Evolutionary conservation across 192 early-diverging fungal species (phyloP), one percentile per base, ranked within the genome.

Genomic region (Dissophora globulifera): DNA sequence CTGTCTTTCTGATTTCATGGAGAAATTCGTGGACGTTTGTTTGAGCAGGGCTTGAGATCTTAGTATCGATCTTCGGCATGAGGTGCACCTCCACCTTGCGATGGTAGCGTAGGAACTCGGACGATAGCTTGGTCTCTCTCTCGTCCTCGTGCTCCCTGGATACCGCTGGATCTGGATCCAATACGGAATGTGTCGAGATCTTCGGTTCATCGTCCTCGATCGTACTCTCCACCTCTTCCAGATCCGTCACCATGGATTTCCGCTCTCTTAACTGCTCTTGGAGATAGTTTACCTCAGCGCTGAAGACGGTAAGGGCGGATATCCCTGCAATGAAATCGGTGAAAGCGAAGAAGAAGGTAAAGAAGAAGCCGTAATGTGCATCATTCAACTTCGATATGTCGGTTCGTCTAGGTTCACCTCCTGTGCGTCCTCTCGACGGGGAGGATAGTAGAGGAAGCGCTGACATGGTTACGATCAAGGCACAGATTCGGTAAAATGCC

Each of bases 381-480:
- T 26, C 29, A 15, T 50, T 31, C 51, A 53, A 31, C 17, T 53
- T 53, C 33, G 51, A 29, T 4, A 33, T 53, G 51, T 32, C 27
- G 54, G 54, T 56, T 56, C 54, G 42, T 42, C 9, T n/a, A 56
- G 23, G 40, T 42, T 42, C 54, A 42, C 33, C 54, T 8, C 54
- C 54, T 42, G 12, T 42, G 25, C 54, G 20, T 56, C 54, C 40
- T 26, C 40, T 42, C 33, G 54, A 56, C 54, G 54, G 54, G 23
- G 54, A 40, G 54, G 54, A 56, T 42, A 40, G 54, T 56, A 42
- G 40, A 26, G 54, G 32, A 20, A 16, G 10, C 26, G 54, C 38
- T 27, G 38, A 56, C 17, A 16, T 56, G 54, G 54, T 40, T 22
- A 40, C 20, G 26, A 15, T 9, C 13, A 56, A 40, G 42, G 54